A percentile compares a stretch with the other conserved stretches of the same genome.
Conservation (phyloP, 805 yeast species). For the Myxozyma lipomycoides region DNA sequence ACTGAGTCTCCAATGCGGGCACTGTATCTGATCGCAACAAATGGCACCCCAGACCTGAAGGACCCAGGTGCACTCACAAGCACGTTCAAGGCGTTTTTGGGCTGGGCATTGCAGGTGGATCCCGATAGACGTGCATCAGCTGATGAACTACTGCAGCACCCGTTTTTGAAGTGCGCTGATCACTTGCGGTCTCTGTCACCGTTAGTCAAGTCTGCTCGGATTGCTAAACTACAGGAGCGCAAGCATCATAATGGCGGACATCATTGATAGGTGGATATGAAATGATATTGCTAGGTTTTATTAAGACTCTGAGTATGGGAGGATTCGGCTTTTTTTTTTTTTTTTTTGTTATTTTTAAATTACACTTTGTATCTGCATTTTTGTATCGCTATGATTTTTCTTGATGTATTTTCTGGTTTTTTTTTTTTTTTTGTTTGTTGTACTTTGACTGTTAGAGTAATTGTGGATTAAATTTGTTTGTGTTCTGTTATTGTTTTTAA, state of each 20-base stretch:
- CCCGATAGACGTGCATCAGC: conserved; percentile 79
- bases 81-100: conserved; percentile 63
- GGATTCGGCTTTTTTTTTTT: neutral
- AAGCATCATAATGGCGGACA: neutral
- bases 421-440: neutral
- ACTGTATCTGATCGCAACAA: conserved; percentile 87
- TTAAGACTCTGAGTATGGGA: too few relatives aligned
- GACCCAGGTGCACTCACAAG: conserved; percentile 76
- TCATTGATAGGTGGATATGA: neutral
- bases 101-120: conserved; percentile 76
- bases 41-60: conserved; percentile 91
- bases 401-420: too few relatives aligned
- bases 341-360: too few relatives aligned
- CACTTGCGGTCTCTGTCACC: conserved; percentile 28
- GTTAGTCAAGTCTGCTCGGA: conserved; percentile 31
- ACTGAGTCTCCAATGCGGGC: conserved; percentile 96
- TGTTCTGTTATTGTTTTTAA: too few relatives aligned
- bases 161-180: conserved; percentile 28
- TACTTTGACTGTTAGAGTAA: too few relatives aligned
- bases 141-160: conserved; percentile 53
- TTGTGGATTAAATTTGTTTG: too few relatives aligned
- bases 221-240: conserved; percentile 25
- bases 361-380: too few relatives aligned
- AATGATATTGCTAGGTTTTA: neutral
- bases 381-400: too few relatives aligned